phyloP scores from a whole-genome alignment of 1,139 yeast species.

The Hyphopichia khmerensis region DNA sequence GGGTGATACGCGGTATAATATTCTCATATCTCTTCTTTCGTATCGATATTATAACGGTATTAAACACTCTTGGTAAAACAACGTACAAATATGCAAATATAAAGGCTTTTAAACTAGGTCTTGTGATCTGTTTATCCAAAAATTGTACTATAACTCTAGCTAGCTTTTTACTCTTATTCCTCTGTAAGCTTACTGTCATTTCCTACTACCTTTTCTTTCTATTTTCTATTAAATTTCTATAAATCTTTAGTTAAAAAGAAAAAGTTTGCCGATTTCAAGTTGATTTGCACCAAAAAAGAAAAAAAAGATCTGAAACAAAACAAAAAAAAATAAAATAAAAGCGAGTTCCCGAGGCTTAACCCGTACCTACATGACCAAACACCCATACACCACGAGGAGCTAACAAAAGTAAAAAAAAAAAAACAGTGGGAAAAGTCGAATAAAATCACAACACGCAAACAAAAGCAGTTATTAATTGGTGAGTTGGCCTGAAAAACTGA shows the following conservation, averaged over 20 bases:
- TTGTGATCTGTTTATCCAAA: conserved; percentile 14
- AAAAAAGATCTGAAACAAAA: too few species aligned
- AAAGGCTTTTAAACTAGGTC: conserved; percentile 32
- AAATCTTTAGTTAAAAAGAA: too few species aligned
- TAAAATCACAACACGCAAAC: too few species aligned
- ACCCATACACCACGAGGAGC: too few species aligned
- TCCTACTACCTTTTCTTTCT: not conserved
- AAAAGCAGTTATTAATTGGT: conserved; percentile 1
- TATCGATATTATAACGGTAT: conserved; percentile 16
- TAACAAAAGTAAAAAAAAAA: too few species aligned
- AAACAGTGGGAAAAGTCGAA: too few species aligned
- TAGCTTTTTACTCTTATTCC: not conserved
- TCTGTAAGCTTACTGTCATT: not conserved
- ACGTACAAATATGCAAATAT: conserved; percentile 35
- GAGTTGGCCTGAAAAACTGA: conserved; percentile 6
- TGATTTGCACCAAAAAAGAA: too few species aligned
- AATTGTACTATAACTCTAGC: not conserved
- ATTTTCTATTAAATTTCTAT: too few species aligned
- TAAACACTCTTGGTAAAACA: conserved; percentile 27
- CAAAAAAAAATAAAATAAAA: too few species aligned
- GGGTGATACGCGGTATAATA: conserved; percentile 14
- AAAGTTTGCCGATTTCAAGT: too few species aligned
- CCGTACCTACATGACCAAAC: too few species aligned
- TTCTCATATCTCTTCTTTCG: conserved; percentile 16
- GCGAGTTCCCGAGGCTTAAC: too few species aligned